A percentile compares a stretch with the other conserved stretches of the same genome.
Evolutionary conservation across 257 asterid genomes (phyloP).

Genomic region (Salvia splendens): DNA sequence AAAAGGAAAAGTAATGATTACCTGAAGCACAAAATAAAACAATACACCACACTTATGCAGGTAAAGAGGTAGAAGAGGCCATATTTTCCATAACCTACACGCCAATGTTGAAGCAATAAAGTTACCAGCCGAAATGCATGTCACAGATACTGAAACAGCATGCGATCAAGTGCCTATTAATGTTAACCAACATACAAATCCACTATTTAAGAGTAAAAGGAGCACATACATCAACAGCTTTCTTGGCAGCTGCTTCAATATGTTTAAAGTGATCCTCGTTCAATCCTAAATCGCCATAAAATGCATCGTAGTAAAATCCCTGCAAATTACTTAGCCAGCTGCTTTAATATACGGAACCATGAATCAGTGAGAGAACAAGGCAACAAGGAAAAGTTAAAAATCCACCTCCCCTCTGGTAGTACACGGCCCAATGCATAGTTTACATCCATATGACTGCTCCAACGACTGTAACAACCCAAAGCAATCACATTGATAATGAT

Average conservation of each 20-base stretch:
- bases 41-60: not conserved
- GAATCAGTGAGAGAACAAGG: not conserved
- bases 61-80: slow-evolving; percentile 8
- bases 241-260: slow-evolving; percentile 79
- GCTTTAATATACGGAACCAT: too few relatives aligned
- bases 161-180: slow-evolving; percentile 21
- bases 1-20: slow-evolving; percentile 11
- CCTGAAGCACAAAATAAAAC: not conserved
- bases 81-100: not conserved
- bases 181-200: slow-evolving; percentile 1
- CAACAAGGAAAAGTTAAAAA: slow-evolving; percentile 14
- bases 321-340: slow-evolving; percentile 39
- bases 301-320: slow-evolving; percentile 98
- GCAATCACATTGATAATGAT: slow-evolving; percentile 12
- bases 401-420: slow-evolving; percentile 92
- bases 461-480: slow-evolving; percentile 48
- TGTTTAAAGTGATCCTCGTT: slow-evolving; percentile 82
- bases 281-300: slow-evolving; percentile 88
- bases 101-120: slow-evolving; percentile 9
- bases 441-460: slow-evolving; percentile 93
- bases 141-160: slow-evolving; percentile 25
- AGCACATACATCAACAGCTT: slow-evolving; percentile 71
- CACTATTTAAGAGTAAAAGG: slow-evolving; percentile 17
- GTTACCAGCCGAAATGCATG: slow-evolving; percentile 6
- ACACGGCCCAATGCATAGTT: slow-evolving; percentile 90